Conservation (phyloP, 1,284 basidiomycete species). For the Phaffia rhodozyma region DNA sequence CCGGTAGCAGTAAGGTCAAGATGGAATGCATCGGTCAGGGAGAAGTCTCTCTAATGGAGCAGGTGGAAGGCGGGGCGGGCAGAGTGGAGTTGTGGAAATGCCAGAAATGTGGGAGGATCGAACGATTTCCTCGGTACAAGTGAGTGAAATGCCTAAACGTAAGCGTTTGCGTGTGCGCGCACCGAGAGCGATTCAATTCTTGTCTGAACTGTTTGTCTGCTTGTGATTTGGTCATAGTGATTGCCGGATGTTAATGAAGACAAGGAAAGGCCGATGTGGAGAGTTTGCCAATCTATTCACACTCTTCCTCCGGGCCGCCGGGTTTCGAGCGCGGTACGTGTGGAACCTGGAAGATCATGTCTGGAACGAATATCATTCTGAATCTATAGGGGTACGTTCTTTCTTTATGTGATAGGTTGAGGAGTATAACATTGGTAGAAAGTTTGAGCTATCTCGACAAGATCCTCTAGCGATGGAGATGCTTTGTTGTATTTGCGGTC, state of each 20-base stretch:
- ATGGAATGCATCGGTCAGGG: slow-evolving; percentile 21
- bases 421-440: neutral
- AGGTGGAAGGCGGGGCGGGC: slow-evolving; percentile 29
- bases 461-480: neutral
- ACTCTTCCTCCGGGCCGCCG: slow-evolving; percentile 35
- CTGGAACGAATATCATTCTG: slow-evolving; percentile 39
- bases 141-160: slow-evolving; percentile 18
- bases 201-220: neutral
- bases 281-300: slow-evolving; percentile 41
- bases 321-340: slow-evolving; percentile 37
- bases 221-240: slow-evolving; percentile 18
- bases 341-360: slow-evolving; percentile 40
- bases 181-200: neutral
- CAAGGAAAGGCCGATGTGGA: slow-evolving; percentile 38
- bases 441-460: neutral
- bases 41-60: slow-evolving; percentile 9
- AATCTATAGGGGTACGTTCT: neutral
- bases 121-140: slow-evolving; percentile 37
- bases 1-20: neutral
- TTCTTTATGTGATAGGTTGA: neutral
- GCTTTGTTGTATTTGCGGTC: neutral
- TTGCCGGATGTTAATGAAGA: slow-evolving; percentile 30
- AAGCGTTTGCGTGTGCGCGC: neutral
- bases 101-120: slow-evolving; percentile 24
- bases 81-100: slow-evolving; percentile 38